Percentiles rank a stretch among this genome's conserved stretches.
Evolutionary conservation across 202 grass and related monocot genomes (phyloP).

Genomic region (Schoenoplectus triqueter): DNA sequence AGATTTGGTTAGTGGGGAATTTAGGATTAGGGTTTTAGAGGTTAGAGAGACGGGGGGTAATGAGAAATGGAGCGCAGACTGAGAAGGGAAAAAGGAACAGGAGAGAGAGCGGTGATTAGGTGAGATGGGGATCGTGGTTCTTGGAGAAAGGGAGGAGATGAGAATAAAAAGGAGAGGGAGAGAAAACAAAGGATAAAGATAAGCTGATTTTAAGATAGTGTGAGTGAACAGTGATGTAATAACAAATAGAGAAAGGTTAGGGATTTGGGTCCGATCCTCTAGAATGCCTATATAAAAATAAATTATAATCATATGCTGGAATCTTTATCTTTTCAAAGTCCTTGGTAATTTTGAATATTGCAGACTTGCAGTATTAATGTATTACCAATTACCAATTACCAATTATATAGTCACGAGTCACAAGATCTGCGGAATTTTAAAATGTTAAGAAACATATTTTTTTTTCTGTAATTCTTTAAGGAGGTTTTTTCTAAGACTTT

Average conservation of each 20-base stretch:
- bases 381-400: too few species aligned
- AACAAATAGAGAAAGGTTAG: conserved; percentile 22
- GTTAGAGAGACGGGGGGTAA: conserved; percentile 5
- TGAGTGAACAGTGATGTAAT: conserved; percentile 29
- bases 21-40: conserved; percentile 46
- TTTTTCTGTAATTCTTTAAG: neutral
- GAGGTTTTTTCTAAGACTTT: neutral
- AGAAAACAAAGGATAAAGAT: conserved; percentile 32
- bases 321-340: neutral
- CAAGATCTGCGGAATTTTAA: too few species aligned
- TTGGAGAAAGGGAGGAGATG: conserved; percentile 43
- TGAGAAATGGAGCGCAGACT: conserved; percentile 39
- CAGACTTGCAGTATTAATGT: too few species aligned
- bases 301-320: conserved; percentile 13
- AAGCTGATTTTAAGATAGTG: conserved; percentile 27
- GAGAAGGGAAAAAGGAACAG: conserved; percentile 27
- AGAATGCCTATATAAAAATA: neutral
- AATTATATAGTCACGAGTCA: too few species aligned
- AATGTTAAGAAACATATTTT: too few species aligned
- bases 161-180: conserved; percentile 55
- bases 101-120: conserved; percentile 46
- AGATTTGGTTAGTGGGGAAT: conserved; percentile 36
- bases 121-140: conserved; percentile 26
- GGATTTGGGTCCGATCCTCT: conserved; percentile 36
- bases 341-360: neutral